Evolutionary conservation across 805 yeast genomes (phyloP).

Genomic region (Hanseniaspora guilliermondii): DNA sequence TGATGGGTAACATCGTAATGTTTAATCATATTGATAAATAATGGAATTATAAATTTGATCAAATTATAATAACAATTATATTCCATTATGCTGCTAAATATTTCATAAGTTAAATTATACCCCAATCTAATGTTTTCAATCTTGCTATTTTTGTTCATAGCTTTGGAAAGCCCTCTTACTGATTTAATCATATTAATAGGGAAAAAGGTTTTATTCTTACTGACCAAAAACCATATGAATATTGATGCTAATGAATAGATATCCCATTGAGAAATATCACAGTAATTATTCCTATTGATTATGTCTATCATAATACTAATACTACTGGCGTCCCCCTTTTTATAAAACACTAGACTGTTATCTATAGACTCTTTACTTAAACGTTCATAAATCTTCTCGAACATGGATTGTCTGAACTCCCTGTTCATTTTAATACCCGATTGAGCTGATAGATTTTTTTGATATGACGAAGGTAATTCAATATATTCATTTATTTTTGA

Average conservation of each 20-base stretch:
- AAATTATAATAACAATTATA: slow-evolving; percentile 27
- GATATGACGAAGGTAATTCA: slow-evolving; percentile 34
- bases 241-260: slow-evolving; percentile 35
- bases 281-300: slow-evolving; percentile 41
- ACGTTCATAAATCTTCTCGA: slow-evolving; percentile 42
- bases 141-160: slow-evolving; percentile 6
- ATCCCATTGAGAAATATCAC: slow-evolving; percentile 57
- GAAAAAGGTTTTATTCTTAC: slow-evolving; percentile 43
- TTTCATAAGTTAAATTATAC: slow-evolving; percentile 31
- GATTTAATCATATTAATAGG: slow-evolving; percentile 34
- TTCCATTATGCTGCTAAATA: slow-evolving; percentile 29
- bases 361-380: slow-evolving; percentile 33
- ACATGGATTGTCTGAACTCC: slow-evolving; percentile 30
- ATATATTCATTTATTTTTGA: slow-evolving; percentile 40
- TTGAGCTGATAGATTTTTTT: slow-evolving; percentile 16
- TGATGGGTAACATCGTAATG: slow-evolving; percentile 34
- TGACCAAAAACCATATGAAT: slow-evolving; percentile 36
- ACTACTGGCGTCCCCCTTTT: slow-evolving; percentile 42
- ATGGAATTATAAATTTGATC: slow-evolving; percentile 33
- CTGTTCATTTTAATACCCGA: slow-evolving; percentile 23
- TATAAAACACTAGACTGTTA: slow-evolving; percentile 40
- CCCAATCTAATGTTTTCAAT: slow-evolving; percentile 43
- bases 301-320: slow-evolving; percentile 36
- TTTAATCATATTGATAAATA: slow-evolving; percentile 34
- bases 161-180: not conserved